These are phyloP conservation scores for Cornus suecica DNA, from an alignment of 148 eudicot genomes.

Conservation along the genomic window DNA sequence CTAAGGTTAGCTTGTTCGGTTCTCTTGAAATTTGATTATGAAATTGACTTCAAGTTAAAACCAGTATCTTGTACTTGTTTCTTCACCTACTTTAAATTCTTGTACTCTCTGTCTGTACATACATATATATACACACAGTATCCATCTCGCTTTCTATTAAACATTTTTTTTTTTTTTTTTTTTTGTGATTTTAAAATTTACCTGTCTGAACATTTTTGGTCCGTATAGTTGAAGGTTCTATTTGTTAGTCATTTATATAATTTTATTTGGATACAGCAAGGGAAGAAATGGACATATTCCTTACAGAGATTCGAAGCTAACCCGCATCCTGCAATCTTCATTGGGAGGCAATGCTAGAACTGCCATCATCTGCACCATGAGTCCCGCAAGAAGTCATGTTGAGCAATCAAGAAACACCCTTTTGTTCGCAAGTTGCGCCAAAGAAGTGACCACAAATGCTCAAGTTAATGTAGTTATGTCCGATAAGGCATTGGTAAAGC, in stretches of 20 bases:
- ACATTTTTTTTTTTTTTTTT: no score
- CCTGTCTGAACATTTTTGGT: not conserved
- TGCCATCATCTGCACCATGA: slow-evolving; percentile 94
- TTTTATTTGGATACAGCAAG: slow-evolving; percentile 49
- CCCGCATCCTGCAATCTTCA: slow-evolving; percentile 91
- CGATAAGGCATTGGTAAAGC: slow-evolving; percentile 88
- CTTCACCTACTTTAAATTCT: not conserved
- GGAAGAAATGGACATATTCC: slow-evolving; percentile 90
- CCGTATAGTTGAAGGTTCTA: not conserved
- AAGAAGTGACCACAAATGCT: slow-evolving; percentile 88
- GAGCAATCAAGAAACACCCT: slow-evolving; percentile 99
- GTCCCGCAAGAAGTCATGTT: slow-evolving; percentile 86
- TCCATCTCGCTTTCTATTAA: not conserved
- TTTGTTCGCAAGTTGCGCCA: slow-evolving; percentile 95
- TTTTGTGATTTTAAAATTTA: not conserved
- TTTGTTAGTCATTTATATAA: slow-evolving; percentile 13
- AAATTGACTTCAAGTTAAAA: not conserved
- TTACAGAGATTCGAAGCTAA: slow-evolving; percentile 92
- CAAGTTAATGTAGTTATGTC: slow-evolving; percentile 83
- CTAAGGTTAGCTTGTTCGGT: slow-evolving; percentile 53
- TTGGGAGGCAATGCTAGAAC: slow-evolving; percentile 95
- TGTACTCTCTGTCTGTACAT: not conserved
- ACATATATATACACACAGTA: no score
- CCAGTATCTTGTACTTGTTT: not conserved
- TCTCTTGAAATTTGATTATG: not conserved